These are phyloP conservation scores for Pseudogymnoascus sp. DNA, from an alignment of 2,329 filamentous ascomycete species.

Conservation along the genomic window DNA sequence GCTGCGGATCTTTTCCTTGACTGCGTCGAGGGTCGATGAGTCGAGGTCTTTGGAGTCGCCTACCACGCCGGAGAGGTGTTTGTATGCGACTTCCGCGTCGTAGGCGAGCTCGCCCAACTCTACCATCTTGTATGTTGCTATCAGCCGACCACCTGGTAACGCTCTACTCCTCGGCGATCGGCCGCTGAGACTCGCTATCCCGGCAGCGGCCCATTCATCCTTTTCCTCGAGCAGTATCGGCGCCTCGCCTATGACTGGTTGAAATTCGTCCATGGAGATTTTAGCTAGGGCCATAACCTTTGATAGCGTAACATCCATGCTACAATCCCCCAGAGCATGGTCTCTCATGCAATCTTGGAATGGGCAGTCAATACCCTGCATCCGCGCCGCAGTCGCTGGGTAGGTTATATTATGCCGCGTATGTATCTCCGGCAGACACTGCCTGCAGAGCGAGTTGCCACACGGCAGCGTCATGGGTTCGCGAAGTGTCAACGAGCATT, in stretches of 20 bases:
- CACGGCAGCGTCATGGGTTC: conserved; percentile 72
- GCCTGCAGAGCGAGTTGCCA: conserved; percentile 66
- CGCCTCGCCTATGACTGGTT: conserved; percentile 22
- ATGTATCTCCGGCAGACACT: conserved; percentile 62
- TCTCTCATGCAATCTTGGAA: conserved; percentile 57
- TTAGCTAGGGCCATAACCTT: conserved; percentile 54
- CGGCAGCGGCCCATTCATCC: conserved; percentile 34
- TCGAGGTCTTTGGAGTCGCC: conserved; percentile 32
- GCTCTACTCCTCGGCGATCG: conserved; percentile 28
- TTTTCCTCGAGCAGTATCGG: conserved; percentile 32
- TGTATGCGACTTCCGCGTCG: conserved; percentile 47
- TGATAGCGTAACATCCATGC: conserved; percentile 64
- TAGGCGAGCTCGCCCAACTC: conserved; percentile 50
- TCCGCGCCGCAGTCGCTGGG: conserved; percentile 56
- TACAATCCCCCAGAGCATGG: conserved; percentile 70
- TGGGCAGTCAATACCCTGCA: conserved; percentile 66
- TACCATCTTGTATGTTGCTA: conserved; percentile 59
- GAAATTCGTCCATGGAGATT: conserved; percentile 26
- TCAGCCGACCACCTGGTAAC: conserved; percentile 48
- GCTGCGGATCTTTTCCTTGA: conserved; percentile 53
- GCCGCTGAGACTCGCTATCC: conserved; percentile 33
- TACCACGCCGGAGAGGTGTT: conserved; percentile 19
- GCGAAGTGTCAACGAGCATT: conserved; percentile 60
- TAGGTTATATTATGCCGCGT: conserved; percentile 66
- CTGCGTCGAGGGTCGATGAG: conserved; percentile 39